A percentile compares a stretch with the other conserved stretches of the same genome.
Evolutionary conservation across 2,329 filamentous ascomycete genomes (phyloP).

Genomic region (Alternaria hordeiaustralica): DNA sequence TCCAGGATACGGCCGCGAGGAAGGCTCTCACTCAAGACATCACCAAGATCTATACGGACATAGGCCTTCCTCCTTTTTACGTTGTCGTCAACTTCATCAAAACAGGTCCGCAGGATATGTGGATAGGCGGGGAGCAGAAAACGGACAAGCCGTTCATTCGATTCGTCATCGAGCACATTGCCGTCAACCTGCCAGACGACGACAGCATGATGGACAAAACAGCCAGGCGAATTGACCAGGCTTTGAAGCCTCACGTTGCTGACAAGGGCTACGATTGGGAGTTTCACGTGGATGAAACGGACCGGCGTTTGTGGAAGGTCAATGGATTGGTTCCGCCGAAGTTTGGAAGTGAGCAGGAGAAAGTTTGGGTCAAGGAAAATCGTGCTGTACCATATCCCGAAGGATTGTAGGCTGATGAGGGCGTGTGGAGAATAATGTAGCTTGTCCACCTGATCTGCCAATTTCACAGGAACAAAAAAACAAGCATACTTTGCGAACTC

Average conservation of each 20-base stretch:
- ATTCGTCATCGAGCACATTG: constrained; percentile 41
- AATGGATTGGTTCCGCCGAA: constrained; percentile 50
- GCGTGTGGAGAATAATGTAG: neutral
- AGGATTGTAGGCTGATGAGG: neutral
- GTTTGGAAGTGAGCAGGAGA: constrained; percentile 38
- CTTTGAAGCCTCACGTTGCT: constrained; percentile 48
- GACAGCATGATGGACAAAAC: constrained; percentile 27
- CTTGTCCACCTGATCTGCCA: neutral
- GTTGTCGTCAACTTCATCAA: constrained; percentile 50
- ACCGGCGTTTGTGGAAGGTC: constrained; percentile 53
- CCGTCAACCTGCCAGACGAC: constrained; percentile 26
- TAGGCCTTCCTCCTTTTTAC: constrained; percentile 52
- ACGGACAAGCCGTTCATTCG: constrained; percentile 43
- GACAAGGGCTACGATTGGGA: constrained; percentile 55
- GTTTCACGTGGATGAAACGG: constrained; percentile 53
- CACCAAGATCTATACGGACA: constrained; percentile 48
- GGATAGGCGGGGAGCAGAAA: constrained; percentile 33
- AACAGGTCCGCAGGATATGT: constrained; percentile 29
- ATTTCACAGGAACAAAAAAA: neutral
- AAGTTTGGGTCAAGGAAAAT: constrained; percentile 40
- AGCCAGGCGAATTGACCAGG: neutral
- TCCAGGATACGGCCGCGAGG: constrained; percentile 39
- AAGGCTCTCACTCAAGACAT: constrained; percentile 44
- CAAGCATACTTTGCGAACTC: neutral
- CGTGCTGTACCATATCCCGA: neutral